Percentiles rank a stretch among this genome's conserved stretches.
Conservation (phyloP, 768 basidiomycete species). For the Solioccasus polychromus region DNA sequence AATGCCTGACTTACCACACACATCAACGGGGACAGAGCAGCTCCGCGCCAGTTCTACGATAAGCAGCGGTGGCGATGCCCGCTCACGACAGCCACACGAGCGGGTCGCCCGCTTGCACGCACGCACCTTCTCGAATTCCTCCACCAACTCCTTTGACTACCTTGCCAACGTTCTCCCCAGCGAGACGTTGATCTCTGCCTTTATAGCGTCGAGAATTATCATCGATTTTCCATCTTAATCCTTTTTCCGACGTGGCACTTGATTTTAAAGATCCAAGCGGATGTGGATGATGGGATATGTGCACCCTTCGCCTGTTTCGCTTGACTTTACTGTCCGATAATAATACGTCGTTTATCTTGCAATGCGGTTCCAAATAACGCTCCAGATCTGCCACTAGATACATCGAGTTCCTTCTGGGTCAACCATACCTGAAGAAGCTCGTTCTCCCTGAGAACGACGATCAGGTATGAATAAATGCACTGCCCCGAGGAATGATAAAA, state of each 20-base stretch:
- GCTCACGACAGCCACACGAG: conserved; percentile 34
- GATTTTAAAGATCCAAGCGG: conserved; percentile 52
- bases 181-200: conserved; percentile 55
- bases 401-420: conserved; percentile 20
- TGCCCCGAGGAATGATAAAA: no score
- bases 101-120: conserved; percentile 46
- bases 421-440: conserved; percentile 45
- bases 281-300: conserved; percentile 35
- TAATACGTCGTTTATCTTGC: neutral
- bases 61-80: no score
- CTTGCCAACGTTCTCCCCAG: conserved; percentile 46
- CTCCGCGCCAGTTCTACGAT: no score
- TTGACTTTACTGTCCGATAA: conserved; percentile 2
- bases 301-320: conserved; percentile 1
- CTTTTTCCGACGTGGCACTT: conserved; percentile 40
- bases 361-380: neutral
- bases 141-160: conserved; percentile 38
- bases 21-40: no score
- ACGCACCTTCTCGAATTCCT: conserved; percentile 41
- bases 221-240: conserved; percentile 42
- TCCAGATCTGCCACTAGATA: neutral
- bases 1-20: no score
- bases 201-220: conserved; percentile 62
- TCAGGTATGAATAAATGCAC: no score
- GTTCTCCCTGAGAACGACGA: conserved; percentile 35